These are phyloP conservation scores for Sequoiadendron giganteum DNA, from an alignment of 75 land plant genomes.

Conservation along the genomic window DNA sequence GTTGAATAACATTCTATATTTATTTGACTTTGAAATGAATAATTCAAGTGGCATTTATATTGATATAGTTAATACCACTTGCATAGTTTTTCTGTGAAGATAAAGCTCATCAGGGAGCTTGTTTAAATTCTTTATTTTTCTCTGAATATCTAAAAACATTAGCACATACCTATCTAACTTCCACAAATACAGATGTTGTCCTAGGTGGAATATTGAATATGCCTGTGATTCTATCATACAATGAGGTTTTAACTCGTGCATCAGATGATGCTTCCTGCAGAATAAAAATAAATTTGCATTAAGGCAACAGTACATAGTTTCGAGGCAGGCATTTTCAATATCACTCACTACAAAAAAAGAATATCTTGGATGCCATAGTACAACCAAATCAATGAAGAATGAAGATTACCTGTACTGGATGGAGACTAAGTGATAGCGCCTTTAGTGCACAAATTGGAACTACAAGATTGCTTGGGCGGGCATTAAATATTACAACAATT, in stretches of 20 bases:
- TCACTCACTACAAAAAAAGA: neutral
- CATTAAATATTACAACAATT: constrained; percentile 74
- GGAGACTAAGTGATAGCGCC: constrained; percentile 39
- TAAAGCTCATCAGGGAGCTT: neutral
- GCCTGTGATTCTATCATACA: constrained; percentile 48
- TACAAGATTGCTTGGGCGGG: constrained; percentile 43
- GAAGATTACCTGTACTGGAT: constrained; percentile 72
- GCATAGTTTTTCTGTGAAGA: neutral
- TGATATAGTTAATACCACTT: neutral
- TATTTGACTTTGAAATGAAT: neutral
- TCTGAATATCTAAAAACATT: neutral
- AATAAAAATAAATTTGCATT: neutral
- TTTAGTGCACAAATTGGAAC: constrained; percentile 27
- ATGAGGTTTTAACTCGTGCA: constrained; percentile 56
- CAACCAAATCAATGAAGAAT: neutral
- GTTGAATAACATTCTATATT: too few relatives aligned
- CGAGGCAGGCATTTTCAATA: neutral
- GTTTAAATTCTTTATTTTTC: neutral
- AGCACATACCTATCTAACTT: constrained; percentile 29
- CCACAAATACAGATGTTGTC: constrained; percentile 91
- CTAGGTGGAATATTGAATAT: constrained; percentile 67
- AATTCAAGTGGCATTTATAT: neutral
- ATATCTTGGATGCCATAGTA: neutral
- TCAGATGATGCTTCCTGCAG: constrained; percentile 71
- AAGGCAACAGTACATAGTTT: neutral